Conservation (phyloP, 192 early-diverging fungal genomes). For the Glomus cerebriforme region DNA sequence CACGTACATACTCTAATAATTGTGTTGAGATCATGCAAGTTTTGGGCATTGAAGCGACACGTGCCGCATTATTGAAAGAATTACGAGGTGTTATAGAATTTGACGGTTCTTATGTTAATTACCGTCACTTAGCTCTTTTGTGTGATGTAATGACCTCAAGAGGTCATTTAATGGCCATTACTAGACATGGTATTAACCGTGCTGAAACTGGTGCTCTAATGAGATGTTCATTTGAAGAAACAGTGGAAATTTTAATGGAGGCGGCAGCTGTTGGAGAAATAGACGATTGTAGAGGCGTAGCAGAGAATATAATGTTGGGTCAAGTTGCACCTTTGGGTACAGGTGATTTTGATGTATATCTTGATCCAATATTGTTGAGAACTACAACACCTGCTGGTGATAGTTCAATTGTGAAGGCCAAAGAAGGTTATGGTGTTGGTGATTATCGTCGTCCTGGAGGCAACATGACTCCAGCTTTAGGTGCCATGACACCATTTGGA, state of each 20-base stretch:
- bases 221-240: constrained; percentile 98
- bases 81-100: constrained; percentile 91
- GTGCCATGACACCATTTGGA: constrained; percentile 81
- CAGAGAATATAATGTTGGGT: constrained; percentile 96
- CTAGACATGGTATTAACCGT: constrained; percentile 97
- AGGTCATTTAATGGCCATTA: constrained; percentile 94
- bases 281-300: constrained; percentile 95
- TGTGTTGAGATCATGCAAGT: constrained; percentile 90
- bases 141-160: constrained; percentile 96
- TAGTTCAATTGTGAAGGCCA: constrained; percentile 49
- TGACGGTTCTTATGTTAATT: constrained; percentile 97
- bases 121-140: constrained; percentile 93
- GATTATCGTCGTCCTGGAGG: constrained; percentile 55
- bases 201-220: constrained; percentile 92
- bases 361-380: constrained; percentile 91
- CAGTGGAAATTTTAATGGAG: constrained; percentile 97
- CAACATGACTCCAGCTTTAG: constrained; percentile 60
- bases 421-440: constrained; percentile 51
- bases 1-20: constrained; percentile 87
- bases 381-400: constrained; percentile 63
- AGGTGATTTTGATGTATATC: constrained; percentile 88
- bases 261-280: constrained; percentile 88
- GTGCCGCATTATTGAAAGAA: constrained; percentile 86
- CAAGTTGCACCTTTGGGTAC: constrained; percentile 97
- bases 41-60: constrained; percentile 96